Evolutionary conservation across 2,329 filamentous ascomycete species (phyloP).

Genomic region (Gaeumannomyces sp.): DNA sequence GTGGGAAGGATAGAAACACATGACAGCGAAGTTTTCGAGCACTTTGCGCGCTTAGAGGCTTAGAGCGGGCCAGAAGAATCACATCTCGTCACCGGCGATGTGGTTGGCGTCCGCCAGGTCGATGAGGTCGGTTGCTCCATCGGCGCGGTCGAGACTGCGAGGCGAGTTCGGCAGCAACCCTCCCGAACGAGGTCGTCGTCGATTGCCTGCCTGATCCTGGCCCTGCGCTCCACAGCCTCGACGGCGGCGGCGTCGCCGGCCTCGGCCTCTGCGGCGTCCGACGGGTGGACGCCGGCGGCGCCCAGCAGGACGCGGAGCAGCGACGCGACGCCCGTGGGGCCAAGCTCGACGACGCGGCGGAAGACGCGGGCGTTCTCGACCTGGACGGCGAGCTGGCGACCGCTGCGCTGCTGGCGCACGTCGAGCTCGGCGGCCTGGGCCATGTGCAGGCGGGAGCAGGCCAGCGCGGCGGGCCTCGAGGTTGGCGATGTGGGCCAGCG

Average conservation of each 20-base stretch:
- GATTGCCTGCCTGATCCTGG: not conserved
- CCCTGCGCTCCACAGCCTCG: conserved; percentile 5
- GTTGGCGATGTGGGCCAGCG: conserved; percentile 3
- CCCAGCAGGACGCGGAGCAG: conserved; percentile 8
- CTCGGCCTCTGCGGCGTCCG: not conserved
- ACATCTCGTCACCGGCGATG: not conserved
- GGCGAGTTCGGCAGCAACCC: conserved; percentile 1
- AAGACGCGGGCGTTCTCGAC: conserved; percentile 7
- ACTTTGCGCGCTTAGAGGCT: not conserved
- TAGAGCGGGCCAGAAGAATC: not conserved
- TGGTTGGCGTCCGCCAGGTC: not conserved
- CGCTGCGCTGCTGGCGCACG: conserved; percentile 2
- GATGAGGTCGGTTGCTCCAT: not conserved
- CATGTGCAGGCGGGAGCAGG: conserved; percentile 2
- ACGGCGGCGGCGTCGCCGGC: not conserved
- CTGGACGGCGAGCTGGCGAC: not conserved
- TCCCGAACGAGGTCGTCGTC: conserved; percentile 4
- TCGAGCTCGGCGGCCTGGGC: conserved; percentile 3
- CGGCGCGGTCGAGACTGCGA: not conserved
- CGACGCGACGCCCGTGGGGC: conserved; percentile 6
- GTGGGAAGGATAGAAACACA: not conserved
- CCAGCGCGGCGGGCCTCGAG: conserved; percentile 4
- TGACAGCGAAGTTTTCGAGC: too few relatives aligned
- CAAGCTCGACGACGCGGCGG: conserved; percentile 7
- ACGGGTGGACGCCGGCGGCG: conserved; percentile 2